These are phyloP conservation scores for Linum trigynum DNA, from an alignment of 345 rosid genomes.

Conservation along the genomic window DNA sequence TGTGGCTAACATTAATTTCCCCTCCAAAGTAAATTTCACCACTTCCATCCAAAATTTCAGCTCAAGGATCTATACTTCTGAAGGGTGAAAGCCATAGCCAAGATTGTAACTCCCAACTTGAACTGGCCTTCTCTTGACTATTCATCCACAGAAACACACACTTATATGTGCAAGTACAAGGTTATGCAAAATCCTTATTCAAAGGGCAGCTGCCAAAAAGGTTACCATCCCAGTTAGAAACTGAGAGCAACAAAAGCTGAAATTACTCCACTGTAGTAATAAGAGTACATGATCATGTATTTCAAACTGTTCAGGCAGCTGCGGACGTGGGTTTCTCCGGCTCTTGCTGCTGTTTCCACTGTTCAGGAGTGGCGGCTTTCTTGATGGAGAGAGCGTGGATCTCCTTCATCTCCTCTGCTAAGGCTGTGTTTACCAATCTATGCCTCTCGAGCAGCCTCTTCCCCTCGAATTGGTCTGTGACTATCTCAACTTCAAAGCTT, in stretches of 20 bases:
- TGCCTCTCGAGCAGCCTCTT: constrained; percentile 87
- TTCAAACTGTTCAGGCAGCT: background rate
- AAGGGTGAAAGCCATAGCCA: background rate
- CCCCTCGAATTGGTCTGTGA: constrained; percentile 65
- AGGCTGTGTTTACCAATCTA: constrained; percentile 60
- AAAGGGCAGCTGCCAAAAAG: background rate
- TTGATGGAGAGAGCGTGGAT: constrained; percentile 86
- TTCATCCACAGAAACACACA: too few species aligned
- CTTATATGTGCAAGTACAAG: too few species aligned
- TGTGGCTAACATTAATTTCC: background rate
- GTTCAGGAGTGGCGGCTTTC: constrained; percentile 62
- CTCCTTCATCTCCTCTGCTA: constrained; percentile 77
- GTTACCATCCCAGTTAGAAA: background rate
- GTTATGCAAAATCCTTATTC: background rate
- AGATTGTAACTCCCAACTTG: background rate
- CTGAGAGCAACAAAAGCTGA: too few species aligned
- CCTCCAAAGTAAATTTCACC: background rate
- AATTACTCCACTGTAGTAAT: background rate
- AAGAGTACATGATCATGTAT: background rate
- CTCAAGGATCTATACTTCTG: background rate
- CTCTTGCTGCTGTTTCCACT: constrained; percentile 58
- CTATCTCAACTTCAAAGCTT: constrained; percentile 64
- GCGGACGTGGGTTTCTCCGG: constrained; percentile 31
- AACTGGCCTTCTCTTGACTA: too few species aligned
- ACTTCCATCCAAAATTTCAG: background rate